Conservation (phyloP, 805 yeast species). For the Komagataella kurtzmanii region DNA sequence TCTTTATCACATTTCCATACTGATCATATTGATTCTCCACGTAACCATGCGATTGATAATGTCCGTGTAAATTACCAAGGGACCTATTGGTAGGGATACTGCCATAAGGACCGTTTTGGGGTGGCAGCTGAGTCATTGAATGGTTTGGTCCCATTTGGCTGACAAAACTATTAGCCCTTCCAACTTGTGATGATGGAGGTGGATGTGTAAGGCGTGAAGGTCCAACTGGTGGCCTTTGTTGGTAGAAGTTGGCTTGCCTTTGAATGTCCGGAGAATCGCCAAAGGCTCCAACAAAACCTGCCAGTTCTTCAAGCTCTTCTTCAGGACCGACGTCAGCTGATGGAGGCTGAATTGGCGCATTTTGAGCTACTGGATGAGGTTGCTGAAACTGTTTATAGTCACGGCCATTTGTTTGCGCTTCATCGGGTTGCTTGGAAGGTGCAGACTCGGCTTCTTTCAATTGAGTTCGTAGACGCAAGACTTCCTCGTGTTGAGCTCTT, state of each 20-base stretch:
- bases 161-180: not conserved
- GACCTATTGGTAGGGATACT: not conserved
- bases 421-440: not conserved
- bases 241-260: not conserved
- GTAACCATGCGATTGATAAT: not conserved
- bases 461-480: conserved; percentile 11
- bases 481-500: conserved; percentile 13
- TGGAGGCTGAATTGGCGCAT: not conserved
- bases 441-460: conserved; percentile 10
- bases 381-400: not conserved
- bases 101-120: not conserved
- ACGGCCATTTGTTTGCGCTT: not conserved
- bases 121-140: not conserved
- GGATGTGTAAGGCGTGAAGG: not conserved
- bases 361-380: not conserved
- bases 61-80: not conserved
- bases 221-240: not conserved
- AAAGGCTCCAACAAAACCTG: not conserved
- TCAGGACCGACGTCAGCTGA: not conserved
- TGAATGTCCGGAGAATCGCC: not conserved
- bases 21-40: conserved; percentile 1
- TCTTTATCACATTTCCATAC: conserved; percentile 1
- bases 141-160: not conserved
- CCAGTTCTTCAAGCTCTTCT: not conserved
- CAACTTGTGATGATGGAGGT: not conserved